A percentile compares a stretch with the other conserved stretches of the same genome.
These are phyloP conservation scores for Pseudozyma pruni DNA, from an alignment of 1,284 basidiomycete genomes.

Conservation along the genomic window DNA sequence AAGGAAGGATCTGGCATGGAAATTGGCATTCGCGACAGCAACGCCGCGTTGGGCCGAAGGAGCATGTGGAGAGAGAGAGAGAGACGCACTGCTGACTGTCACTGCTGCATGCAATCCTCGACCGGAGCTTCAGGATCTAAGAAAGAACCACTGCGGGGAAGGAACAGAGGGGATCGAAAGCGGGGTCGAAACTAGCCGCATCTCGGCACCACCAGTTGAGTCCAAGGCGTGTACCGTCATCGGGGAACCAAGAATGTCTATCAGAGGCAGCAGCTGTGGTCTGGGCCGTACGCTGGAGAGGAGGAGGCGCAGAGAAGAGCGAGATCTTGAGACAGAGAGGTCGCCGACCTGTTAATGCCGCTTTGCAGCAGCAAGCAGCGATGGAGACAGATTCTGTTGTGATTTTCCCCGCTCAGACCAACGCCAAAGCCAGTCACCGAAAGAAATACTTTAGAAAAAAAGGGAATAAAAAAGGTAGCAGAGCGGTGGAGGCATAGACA, in stretches of 20 bases:
- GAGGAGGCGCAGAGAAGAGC: no score
- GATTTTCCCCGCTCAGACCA: conserved; percentile 39
- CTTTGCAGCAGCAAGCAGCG: neutral
- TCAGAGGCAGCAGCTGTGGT: no score
- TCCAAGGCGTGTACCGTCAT: neutral
- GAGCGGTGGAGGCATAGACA: no score
- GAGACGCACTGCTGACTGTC: no score
- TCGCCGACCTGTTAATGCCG: no score
- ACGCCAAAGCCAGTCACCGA: conserved; percentile 13
- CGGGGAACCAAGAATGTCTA: conserved; percentile 25
- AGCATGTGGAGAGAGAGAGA: neutral
- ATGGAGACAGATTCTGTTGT: neutral
- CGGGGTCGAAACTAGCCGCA: conserved; percentile 20
- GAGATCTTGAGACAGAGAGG: neutral
- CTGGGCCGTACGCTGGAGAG: no score
- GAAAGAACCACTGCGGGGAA: neutral
- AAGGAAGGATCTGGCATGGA: neutral
- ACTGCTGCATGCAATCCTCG: no score
- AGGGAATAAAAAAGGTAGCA: neutral
- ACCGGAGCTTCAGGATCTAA: conserved; percentile 33
- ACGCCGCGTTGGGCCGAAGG: conserved; percentile 19
- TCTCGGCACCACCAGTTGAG: conserved; percentile 25
- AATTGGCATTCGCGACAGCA: neutral
- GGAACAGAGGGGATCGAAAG: neutral
- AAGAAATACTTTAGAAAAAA: conserved; percentile 5